Conservation (phyloP, 208 protist genomes). For the Acanthamoeba royreba region DNA sequence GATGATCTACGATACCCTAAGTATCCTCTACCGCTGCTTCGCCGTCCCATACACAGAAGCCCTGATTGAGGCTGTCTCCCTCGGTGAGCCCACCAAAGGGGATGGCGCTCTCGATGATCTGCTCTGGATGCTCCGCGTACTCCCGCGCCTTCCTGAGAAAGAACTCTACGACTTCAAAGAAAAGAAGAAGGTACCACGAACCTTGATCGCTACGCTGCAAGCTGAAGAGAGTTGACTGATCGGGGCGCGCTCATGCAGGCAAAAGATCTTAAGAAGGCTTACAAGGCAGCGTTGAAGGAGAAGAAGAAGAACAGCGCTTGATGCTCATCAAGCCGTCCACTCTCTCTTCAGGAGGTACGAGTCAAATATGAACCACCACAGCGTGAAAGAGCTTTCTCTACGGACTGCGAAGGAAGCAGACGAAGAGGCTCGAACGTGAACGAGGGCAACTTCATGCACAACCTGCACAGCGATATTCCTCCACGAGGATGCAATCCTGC, state of each 20-base stretch:
- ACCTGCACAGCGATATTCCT: too few species aligned
- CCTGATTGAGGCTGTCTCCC: background rate
- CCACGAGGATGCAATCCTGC: too few species aligned
- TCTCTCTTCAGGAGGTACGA: too few species aligned
- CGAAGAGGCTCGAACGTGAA: too few species aligned
- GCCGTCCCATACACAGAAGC: background rate
- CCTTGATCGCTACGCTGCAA: background rate
- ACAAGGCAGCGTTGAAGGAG: background rate
- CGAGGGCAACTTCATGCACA: too few species aligned
- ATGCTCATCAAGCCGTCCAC: too few species aligned
- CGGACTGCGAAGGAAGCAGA: too few species aligned
- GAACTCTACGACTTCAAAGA: conserved; percentile 41
- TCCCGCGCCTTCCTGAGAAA: conserved; percentile 27
- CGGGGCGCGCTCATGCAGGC: background rate
- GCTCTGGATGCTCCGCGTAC: background rate
- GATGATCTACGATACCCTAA: conserved; percentile 44
- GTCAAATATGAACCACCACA: too few species aligned
- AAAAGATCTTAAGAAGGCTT: background rate
- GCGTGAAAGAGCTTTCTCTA: too few species aligned
- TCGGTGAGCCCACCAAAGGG: background rate
- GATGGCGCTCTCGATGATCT: background rate
- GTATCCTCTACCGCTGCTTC: conserved; percentile 19
- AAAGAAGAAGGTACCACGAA: background rate
- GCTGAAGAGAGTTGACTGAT: background rate
- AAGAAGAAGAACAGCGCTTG: conserved; percentile 1